phyloP scores from a whole-genome alignment of 257 asterid species.

The Penstemon eatonii region DNA sequence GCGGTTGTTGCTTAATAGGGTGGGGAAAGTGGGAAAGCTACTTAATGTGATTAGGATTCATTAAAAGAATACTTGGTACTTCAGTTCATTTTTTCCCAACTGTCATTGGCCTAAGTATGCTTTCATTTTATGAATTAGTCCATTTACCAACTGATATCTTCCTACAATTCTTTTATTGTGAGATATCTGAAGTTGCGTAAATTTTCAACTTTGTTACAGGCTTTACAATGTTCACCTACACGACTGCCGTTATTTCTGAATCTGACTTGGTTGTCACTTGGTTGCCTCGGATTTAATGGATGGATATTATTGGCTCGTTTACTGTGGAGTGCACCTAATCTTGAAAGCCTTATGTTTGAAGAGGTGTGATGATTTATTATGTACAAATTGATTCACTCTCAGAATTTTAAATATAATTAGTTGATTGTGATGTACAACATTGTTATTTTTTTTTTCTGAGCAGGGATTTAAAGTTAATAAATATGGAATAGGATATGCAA shows the following conservation, averaged over 20 bases:
- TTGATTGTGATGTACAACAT: background rate
- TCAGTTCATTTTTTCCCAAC: no score
- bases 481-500: background rate
- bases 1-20: background rate
- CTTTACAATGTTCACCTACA: background rate
- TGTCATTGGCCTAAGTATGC: no score
- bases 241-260: background rate
- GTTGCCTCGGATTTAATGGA: background rate
- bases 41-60: no score
- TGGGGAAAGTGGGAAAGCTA: no score
- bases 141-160: no score
- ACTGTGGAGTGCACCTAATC: slow-evolving; percentile 6
- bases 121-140: no score
- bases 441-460: background rate
- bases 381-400: no score
- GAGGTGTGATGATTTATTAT: background rate
- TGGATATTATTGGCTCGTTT: background rate
- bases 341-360: background rate
- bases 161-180: no score
- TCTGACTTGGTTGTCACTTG: background rate
- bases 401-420: background rate
- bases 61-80: no score
- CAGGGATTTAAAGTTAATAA: background rate
- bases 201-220: background rate
- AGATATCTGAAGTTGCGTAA: no score